Percentiles rank a stretch among this genome's conserved stretches.
These are phyloP conservation scores for Suhomyces sp. DNA, from an alignment of 805 yeast genomes.

Conservation along the genomic window DNA sequence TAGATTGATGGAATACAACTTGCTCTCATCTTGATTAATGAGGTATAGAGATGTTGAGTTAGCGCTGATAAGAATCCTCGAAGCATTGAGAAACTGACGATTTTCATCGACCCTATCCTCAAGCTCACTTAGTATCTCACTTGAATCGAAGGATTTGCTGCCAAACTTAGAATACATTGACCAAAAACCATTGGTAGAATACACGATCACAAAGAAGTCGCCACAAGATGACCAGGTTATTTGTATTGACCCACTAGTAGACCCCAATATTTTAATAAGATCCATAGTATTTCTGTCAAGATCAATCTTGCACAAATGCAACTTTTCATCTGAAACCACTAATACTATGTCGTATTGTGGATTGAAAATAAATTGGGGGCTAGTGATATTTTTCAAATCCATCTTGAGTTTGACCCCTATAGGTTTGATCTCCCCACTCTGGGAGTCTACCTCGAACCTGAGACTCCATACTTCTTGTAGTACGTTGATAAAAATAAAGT, in stretches of 20 bases:
- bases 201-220: conserved; percentile 23
- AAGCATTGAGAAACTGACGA: conserved; percentile 24
- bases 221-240: conserved; percentile 39
- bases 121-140: conserved; percentile 21
- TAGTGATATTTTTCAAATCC: background rate
- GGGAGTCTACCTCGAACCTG: conserved; percentile 1
- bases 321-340: conserved; percentile 8
- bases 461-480: conserved; percentile 24
- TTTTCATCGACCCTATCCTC: conserved; percentile 12
- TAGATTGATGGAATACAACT: conserved; percentile 23
- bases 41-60: conserved; percentile 21
- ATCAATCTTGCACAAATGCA: conserved; percentile 10
- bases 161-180: conserved; percentile 35
- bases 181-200: conserved; percentile 26
- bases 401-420: conserved; percentile 2
- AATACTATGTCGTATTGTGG: conserved; percentile 21
- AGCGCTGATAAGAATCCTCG: conserved; percentile 22
- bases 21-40: conserved; percentile 14
- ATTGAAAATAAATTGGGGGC: conserved; percentile 17
- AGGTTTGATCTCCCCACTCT: background rate
- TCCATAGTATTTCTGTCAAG: conserved; percentile 1
- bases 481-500: conserved; percentile 28
- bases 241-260: background rate
- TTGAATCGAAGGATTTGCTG: conserved; percentile 25
- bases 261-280: background rate